phyloP scores from a whole-genome alignment of 2,329 filamentous ascomycete species.

The Aschersonia sp. region DNA sequence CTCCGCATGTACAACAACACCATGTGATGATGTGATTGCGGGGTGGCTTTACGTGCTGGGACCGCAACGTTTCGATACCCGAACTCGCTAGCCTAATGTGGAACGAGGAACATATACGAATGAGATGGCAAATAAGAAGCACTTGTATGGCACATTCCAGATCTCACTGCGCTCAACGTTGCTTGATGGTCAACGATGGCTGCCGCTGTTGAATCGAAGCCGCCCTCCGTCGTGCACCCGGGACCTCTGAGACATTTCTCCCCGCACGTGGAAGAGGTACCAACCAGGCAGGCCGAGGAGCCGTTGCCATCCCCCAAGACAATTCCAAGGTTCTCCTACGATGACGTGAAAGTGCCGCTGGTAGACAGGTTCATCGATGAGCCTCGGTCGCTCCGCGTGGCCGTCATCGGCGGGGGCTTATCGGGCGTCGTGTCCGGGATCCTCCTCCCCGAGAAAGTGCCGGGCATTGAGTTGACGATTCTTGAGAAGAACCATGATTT shows the following conservation, averaged over 20 bases:
- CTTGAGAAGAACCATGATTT: conserved; percentile 56
- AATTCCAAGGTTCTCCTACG: background rate
- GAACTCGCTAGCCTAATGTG: background rate
- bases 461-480: conserved; percentile 48
- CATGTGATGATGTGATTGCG: background rate
- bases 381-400: conserved; percentile 17
- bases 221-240: no score
- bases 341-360: conserved; percentile 1
- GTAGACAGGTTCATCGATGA: conserved; percentile 21
- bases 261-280: no score
- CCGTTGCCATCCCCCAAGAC: no score
- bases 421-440: conserved; percentile 39
- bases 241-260: no score
- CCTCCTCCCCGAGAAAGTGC: conserved; percentile 54
- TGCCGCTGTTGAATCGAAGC: no score
- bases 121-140: no score
- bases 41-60: conserved; percentile 1
- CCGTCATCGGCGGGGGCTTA: conserved; percentile 21
- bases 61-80: background rate
- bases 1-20: background rate
- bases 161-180: no score
- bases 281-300: no score
- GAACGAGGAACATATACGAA: background rate
- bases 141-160: no score
- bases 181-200: no score